A percentile compares a stretch with the other conserved stretches of the same genome.
phyloP scores from a whole-genome alignment of 805 yeast genomes.

The Tetrapisispora namnaoensis region DNA sequence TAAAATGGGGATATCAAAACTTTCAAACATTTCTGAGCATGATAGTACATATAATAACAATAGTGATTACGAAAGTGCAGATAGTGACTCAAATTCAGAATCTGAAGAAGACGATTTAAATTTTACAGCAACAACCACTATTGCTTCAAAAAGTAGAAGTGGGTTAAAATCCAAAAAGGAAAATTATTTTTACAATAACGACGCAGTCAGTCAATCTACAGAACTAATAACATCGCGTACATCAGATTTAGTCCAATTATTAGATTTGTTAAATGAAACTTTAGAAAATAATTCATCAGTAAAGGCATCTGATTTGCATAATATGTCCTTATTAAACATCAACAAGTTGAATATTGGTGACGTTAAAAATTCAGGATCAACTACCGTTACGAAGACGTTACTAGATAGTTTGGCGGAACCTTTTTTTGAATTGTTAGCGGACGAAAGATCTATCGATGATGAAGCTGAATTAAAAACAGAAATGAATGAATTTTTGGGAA shows the following conservation, averaged over 20 bases:
- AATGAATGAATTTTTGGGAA: constrained; percentile 4
- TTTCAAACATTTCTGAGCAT: neutral
- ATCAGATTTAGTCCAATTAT: constrained; percentile 21
- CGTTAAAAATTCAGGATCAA: constrained; percentile 5
- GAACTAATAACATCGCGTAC: constrained; percentile 19
- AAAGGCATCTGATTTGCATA: constrained; percentile 25
- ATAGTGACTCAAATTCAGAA: neutral
- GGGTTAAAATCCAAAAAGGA: neutral
- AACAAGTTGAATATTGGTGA: constrained; percentile 23
- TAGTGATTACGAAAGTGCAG: neutral
- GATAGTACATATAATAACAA: neutral
- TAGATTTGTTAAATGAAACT: constrained; percentile 26
- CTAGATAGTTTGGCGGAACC: constrained; percentile 30
- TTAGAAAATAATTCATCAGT: constrained; percentile 23
- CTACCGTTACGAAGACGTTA: constrained; percentile 18
- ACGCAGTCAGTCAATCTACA: constrained; percentile 7
- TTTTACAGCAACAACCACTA: neutral
- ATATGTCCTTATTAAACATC: constrained; percentile 26
- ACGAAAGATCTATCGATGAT: constrained; percentile 11
- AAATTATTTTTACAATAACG: constrained; percentile 6
- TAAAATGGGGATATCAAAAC: neutral
- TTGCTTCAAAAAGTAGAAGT: neutral
- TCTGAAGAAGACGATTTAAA: neutral
- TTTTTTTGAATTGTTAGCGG: constrained; percentile 22
- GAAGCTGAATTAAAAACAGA: constrained; percentile 12